Conservation (phyloP, 805 yeast species). For the Metschnikowia lochheadii region DNA sequence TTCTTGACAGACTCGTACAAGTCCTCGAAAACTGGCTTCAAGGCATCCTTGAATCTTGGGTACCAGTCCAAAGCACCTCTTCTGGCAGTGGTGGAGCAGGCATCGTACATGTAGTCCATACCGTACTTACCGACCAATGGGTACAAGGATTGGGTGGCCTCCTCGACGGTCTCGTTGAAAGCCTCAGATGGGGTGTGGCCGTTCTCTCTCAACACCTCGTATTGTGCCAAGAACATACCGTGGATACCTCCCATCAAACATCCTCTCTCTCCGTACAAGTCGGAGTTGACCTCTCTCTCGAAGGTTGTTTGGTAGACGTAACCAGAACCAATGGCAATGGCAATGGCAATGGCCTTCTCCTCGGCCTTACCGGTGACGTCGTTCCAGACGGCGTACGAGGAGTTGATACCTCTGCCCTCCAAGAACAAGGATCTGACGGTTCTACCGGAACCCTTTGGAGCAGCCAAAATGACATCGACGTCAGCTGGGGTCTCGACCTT, state of each 20-base stretch:
- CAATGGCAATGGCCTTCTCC: conserved; percentile 97
- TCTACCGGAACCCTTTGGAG: conserved; percentile 99
- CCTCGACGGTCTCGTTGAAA: conserved; percentile 99
- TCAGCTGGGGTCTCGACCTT: conserved; percentile 92
- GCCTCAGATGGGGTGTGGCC: conserved; percentile 99
- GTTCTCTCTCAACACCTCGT: conserved; percentile 98
- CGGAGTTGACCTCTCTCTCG: conserved; percentile 98
- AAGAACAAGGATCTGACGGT: conserved; percentile 98
- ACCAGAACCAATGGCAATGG: conserved; percentile 99
- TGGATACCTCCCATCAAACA: conserved; percentile 99
- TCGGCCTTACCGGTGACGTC: conserved; percentile 98
- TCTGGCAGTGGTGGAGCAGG: conserved; percentile 99
- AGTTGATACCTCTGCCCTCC: conserved; percentile 99
- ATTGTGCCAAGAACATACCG: conserved; percentile 99
- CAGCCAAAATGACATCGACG: conserved; percentile 96
- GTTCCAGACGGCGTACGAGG: conserved; percentile 99
- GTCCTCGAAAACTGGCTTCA: conserved; percentile 97
- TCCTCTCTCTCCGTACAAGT: conserved; percentile 99
- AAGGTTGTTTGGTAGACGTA: conserved; percentile 99
- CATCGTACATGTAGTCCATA: conserved; percentile 99
- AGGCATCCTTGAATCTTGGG: conserved; percentile 97
- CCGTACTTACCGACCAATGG: conserved; percentile 99
- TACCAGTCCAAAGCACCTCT: conserved; percentile 99
- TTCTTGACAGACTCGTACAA: conserved; percentile 91
- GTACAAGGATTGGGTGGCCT: conserved; percentile 98